Base-by-base conservation (phyloP, 371 early-diverging fungal genomes). In the Rhizopus sp. region DNA sequence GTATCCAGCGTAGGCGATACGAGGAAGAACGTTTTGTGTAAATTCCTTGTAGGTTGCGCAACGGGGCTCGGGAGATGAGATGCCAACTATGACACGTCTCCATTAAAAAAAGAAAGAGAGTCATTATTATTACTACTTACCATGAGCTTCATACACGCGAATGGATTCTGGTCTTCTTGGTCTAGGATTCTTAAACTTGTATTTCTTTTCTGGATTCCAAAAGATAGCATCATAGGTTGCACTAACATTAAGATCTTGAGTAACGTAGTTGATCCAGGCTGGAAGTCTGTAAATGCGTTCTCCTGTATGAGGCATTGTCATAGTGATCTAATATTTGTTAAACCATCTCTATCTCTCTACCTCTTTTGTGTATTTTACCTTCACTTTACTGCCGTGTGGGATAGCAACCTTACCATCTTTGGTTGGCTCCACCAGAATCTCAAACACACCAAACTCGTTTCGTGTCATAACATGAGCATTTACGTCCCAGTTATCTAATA, bases 61-160 rank as follows among this genome's bases (percentile, higher is more conserved):
- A 1, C 86, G 76, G 30, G 77, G 83, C 61, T 96, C 94, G 2
- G 88, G 76, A 12, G 92, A 84, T 13, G 93, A 88, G 53, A 97
- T 97, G 8, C 97, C 97, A 12, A 96, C 93, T 83, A 45, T 41
- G n/a, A n/a, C 40, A 32, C 15, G n/a, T n/a, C n/a, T n/a, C n/a
- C n/a, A n/a, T n/a, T n/a, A n/a, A n/a, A n/a, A n/a, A n/a, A n/a
- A 50, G 10, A 57, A 35, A 40, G 34, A 69, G n/a, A n/a, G n/a
- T n/a, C n/a, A n/a, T n/a, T n/a, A n/a, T n/a, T n/a, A n/a, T n/a
- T n/a, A n/a, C n/a, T n/a, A 4, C 42, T 64, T 70, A 81, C 82
- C 82, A 64, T 97, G 97, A 7, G 95, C 90, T 71, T 97, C 97
- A 68, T 97, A 97, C 55, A 97, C 87, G 39, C 89, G 80, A 33